Conservation (phyloP, 192 early-diverging fungal species). For the Linnemannia elongata region DNA sequence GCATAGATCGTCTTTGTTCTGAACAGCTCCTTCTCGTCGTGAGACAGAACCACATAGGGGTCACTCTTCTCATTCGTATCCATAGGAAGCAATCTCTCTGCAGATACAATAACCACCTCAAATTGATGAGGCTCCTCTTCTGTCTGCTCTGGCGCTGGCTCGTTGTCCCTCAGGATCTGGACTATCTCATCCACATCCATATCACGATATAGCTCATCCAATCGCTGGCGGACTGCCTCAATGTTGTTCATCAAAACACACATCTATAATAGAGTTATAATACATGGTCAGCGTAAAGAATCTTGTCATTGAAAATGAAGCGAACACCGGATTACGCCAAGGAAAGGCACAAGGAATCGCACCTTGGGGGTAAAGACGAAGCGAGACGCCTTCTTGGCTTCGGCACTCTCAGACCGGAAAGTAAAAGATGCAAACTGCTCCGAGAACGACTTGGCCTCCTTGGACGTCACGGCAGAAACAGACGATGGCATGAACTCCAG, state of each 20-base stretch:
- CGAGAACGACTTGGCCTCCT: constrained; percentile 33
- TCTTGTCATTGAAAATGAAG: neutral
- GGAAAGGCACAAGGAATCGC: neutral
- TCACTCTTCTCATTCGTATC: constrained; percentile 71
- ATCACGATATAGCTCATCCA: constrained; percentile 67
- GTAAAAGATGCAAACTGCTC: constrained; percentile 58
- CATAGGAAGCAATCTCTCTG: constrained; percentile 72
- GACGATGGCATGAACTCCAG: constrained; percentile 55
- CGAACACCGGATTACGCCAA: neutral
- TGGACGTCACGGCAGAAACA: constrained; percentile 41
- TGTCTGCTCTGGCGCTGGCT: constrained; percentile 21
- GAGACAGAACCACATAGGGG: constrained; percentile 76
- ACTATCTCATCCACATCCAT: constrained; percentile 71
- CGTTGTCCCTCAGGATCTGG: constrained; percentile 57
- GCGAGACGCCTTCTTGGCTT: constrained; percentile 55
- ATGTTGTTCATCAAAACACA: constrained; percentile 73
- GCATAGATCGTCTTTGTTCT: constrained; percentile 73
- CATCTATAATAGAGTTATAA: constrained; percentile 42
- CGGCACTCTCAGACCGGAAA: constrained; percentile 55
- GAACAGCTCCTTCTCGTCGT: constrained; percentile 62
- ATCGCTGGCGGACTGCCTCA: constrained; percentile 62
- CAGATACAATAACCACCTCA: constrained; percentile 78
- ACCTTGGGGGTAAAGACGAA: constrained; percentile 68
- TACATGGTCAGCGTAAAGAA: neutral
- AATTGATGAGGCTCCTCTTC: constrained; percentile 65